phyloP scores from a whole-genome alignment of 2,329 filamentous ascomycete genomes.

The Colletotrichum nymphaeae region DNA sequence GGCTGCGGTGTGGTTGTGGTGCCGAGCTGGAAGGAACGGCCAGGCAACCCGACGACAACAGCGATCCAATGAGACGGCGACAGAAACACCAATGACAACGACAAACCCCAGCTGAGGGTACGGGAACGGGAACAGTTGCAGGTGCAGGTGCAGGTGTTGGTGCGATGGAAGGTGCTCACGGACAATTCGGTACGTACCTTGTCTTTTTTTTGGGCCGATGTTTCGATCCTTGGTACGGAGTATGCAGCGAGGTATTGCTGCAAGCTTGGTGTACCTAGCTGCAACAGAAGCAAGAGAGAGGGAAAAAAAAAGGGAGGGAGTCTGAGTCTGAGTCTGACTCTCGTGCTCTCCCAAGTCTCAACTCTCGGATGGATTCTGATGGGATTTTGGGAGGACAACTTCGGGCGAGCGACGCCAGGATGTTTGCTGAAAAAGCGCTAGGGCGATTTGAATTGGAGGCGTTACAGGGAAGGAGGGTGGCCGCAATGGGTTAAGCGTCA shows the following conservation, averaged over 20 bases:
- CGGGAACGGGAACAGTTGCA: background rate
- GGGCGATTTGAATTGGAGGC: constrained; percentile 9
- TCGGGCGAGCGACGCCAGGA: constrained; percentile 34
- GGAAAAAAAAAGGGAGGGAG: constrained; percentile 3
- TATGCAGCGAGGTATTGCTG: background rate
- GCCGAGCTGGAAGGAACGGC: constrained; percentile 26
- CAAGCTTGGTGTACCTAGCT: constrained; percentile 20
- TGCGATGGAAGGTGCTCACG: constrained; percentile 1
- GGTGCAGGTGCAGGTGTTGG: background rate
- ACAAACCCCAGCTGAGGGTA: background rate
- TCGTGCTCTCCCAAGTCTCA: background rate
- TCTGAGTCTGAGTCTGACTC: constrained; percentile 20
- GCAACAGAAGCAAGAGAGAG: constrained; percentile 22
- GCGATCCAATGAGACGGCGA: background rate
- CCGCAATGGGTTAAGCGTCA: constrained; percentile 23
- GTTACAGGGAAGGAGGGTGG: constrained; percentile 9
- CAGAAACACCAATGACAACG: constrained; percentile 9
- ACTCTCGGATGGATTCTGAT: constrained; percentile 21
- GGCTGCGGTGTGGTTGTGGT: background rate
- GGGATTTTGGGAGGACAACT: constrained; percentile 12
- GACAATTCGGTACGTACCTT: constrained; percentile 20
- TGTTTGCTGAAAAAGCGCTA: constrained; percentile 20
- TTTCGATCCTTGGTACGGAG: constrained; percentile 4
- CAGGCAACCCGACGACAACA: constrained; percentile 18
- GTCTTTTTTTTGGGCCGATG: constrained; percentile 16